A percentile compares a stretch with the other conserved stretches of the same genome.
Conservation (phyloP, 2,329 filamentous ascomycete species). For the Laburnicola sp. region DNA sequence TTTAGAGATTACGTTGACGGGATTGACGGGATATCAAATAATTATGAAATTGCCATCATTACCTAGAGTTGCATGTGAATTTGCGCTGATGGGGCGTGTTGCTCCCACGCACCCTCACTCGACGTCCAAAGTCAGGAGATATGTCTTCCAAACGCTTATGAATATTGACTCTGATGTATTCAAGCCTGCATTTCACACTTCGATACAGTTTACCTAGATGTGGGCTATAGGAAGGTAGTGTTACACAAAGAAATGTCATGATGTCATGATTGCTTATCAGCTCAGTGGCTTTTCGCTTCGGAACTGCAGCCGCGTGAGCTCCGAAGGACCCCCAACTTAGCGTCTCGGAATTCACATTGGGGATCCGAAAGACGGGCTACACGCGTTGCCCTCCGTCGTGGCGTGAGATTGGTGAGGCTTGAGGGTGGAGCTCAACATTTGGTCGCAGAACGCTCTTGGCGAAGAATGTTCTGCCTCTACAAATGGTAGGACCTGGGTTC, state of each 20-base stretch:
- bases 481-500: neutral
- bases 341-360: constrained; percentile 3
- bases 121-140: too few relatives aligned
- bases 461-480: neutral
- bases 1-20: too few relatives aligned
- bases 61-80: too few relatives aligned
- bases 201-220: too few relatives aligned
- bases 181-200: too few relatives aligned
- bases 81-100: too few relatives aligned
- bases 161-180: too few relatives aligned
- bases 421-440: neutral
- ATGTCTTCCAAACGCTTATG: too few relatives aligned
- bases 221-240: neutral
- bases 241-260: constrained; percentile 6
- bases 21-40: too few relatives aligned
- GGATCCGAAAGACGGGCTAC: constrained; percentile 8
- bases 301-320: neutral
- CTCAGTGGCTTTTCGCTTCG: neutral
- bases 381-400: neutral
- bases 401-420: constrained; percentile 1
- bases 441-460: neutral
- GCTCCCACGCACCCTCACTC: too few relatives aligned
- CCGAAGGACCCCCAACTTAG: constrained; percentile 4
- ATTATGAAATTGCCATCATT: too few relatives aligned
- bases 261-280: constrained; percentile 3